A percentile compares a stretch with the other conserved stretches of the same genome.
phyloP scores from a whole-genome alignment of 2,329 filamentous ascomycete genomes.

The Fusarium denticulatum region DNA sequence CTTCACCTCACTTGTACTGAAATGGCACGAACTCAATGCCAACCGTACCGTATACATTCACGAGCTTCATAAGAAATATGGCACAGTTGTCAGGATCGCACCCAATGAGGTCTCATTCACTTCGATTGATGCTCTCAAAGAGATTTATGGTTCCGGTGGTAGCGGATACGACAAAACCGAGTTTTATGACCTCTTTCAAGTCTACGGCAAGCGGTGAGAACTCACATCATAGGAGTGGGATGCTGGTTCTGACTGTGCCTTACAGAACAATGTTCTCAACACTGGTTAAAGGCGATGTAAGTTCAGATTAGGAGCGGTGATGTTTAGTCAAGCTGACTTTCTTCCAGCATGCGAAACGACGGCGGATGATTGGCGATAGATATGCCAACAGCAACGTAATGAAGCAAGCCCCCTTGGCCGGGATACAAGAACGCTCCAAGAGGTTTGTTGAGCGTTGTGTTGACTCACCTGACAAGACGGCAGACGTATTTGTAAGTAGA shows the following conservation, averaged over 20 bases:
- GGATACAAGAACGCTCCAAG: constrained; percentile 65
- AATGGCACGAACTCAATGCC: constrained; percentile 66
- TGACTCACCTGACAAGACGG: constrained; percentile 53
- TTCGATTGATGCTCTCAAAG: constrained; percentile 64
- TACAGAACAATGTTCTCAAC: constrained; percentile 69
- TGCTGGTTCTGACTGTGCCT: neutral
- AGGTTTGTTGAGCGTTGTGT: constrained; percentile 65
- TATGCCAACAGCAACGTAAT: constrained; percentile 76
- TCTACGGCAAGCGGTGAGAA: constrained; percentile 64
- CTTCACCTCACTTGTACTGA: constrained; percentile 62
- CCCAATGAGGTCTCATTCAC: constrained; percentile 70
- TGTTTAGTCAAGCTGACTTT: neutral
- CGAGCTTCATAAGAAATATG: constrained; percentile 63
- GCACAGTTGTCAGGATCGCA: constrained; percentile 65
- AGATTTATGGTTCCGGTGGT: constrained; percentile 70
- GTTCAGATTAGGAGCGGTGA: constrained; percentile 27
- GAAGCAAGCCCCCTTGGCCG: constrained; percentile 62
- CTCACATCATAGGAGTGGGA: neutral
- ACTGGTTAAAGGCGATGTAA: constrained; percentile 62
- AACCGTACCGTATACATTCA: constrained; percentile 66
- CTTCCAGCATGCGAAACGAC: constrained; percentile 68
- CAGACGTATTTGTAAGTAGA: constrained; percentile 69
- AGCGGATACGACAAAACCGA: constrained; percentile 73
- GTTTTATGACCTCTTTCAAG: constrained; percentile 69
- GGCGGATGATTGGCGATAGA: constrained; percentile 70